Conservation (phyloP, 1,284 basidiomycete genomes). For the Volvariella volvacea region DNA sequence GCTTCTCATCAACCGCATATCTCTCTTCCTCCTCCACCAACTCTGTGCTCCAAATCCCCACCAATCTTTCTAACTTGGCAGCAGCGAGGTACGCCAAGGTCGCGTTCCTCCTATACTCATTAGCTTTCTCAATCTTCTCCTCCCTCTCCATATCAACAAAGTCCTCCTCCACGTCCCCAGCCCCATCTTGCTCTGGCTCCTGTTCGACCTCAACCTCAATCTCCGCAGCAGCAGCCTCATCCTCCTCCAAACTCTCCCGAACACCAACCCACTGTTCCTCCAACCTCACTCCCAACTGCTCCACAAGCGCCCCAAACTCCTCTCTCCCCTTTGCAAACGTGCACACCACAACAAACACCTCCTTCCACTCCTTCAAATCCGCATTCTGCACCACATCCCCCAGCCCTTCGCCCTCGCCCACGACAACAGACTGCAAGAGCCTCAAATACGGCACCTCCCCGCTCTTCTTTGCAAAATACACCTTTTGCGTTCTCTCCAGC, state of each 20-base stretch:
- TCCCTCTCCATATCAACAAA: slow-evolving; percentile 39
- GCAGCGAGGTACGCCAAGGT: slow-evolving; percentile 92
- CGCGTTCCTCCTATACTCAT: slow-evolving; percentile 79
- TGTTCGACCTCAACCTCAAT: too few species aligned
- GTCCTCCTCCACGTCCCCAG: too few species aligned
- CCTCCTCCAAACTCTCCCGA: too few species aligned
- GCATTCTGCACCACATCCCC: slow-evolving; percentile 94
- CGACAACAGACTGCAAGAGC: slow-evolving; percentile 93
- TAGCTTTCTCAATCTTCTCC: slow-evolving; percentile 25
- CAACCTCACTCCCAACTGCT: slow-evolving; percentile 88
- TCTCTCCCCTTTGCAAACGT: slow-evolving; percentile 79
- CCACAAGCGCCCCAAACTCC: slow-evolving; percentile 83
- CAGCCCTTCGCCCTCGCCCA: slow-evolving; percentile 84
- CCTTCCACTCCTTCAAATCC: slow-evolving; percentile 92
- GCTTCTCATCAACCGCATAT: slow-evolving; percentile 38
- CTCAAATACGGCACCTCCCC: slow-evolving; percentile 81
- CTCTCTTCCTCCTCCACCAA: slow-evolving; percentile 79
- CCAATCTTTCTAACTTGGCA: slow-evolving; percentile 81
- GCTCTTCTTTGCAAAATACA: slow-evolving; percentile 88
- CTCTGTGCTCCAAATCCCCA: slow-evolving; percentile 92
- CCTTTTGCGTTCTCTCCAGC: slow-evolving; percentile 86
- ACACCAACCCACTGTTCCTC: slow-evolving; percentile 74
- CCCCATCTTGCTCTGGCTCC: too few species aligned
- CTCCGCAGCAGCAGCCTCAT: too few species aligned
- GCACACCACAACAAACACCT: slow-evolving; percentile 95